Percentiles rank a stretch among this genome's conserved stretches.
Conservation (phyloP, 148 eudicot species). For the Arbutus unedo region DNA sequence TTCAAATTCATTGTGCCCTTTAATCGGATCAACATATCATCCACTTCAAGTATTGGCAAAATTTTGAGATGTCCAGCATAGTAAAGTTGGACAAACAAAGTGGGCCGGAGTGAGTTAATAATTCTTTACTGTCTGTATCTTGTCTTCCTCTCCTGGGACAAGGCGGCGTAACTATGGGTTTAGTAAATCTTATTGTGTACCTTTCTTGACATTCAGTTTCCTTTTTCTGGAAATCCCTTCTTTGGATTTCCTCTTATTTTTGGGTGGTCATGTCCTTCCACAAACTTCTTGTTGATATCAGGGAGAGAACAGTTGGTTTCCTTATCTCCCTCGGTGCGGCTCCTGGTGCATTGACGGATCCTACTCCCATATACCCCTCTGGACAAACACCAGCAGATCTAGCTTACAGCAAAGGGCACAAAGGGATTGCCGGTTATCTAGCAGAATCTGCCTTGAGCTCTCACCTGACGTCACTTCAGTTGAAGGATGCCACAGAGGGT, state of each 20-base stretch:
- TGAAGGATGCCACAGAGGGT: slow-evolving; percentile 40
- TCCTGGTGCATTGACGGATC: slow-evolving; percentile 76
- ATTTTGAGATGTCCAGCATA: background rate
- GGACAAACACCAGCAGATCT: slow-evolving; percentile 78
- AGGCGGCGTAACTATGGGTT: background rate
- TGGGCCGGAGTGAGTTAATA: background rate
- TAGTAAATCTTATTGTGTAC: background rate
- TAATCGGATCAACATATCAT: background rate
- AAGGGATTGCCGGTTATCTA: slow-evolving; percentile 78
- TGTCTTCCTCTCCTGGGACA: slow-evolving; percentile 4
- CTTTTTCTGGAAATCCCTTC: background rate
- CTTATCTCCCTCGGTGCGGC: slow-evolving; percentile 63
- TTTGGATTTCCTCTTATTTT: slow-evolving; percentile 2
- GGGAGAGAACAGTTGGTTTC: slow-evolving; percentile 67
- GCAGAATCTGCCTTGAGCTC: slow-evolving; percentile 69
- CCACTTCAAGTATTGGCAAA: background rate
- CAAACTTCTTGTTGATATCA: slow-evolving; percentile 21
- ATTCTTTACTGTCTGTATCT: background rate
- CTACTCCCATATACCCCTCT: slow-evolving; percentile 55
- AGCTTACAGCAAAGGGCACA: slow-evolving; percentile 69
- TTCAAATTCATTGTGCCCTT: background rate
- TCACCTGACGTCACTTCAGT: slow-evolving; percentile 49
- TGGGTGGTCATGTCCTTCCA: slow-evolving; percentile 8
- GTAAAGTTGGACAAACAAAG: background rate
- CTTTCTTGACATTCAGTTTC: background rate